Conservation (phyloP, 768 basidiomycete species). For the Lactifluus piperatus region DNA sequence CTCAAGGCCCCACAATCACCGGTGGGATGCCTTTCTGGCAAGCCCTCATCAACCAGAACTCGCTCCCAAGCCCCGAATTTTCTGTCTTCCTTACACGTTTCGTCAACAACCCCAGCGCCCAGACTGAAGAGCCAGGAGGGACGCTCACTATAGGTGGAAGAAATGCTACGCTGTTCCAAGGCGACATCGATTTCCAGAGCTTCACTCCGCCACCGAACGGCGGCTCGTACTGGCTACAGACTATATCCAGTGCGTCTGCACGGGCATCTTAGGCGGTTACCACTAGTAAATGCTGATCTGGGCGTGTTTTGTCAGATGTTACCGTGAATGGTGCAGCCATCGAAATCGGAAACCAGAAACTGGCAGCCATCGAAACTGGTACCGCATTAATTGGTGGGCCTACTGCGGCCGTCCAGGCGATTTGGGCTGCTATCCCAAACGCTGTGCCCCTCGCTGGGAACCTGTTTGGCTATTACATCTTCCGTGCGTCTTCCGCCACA, state of each 20-base stretch:
- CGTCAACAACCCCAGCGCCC: conserved; percentile 27
- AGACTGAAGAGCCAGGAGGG: conserved; percentile 46
- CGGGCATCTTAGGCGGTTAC: not conserved
- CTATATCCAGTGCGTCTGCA: conserved; percentile 38
- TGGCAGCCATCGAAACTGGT: conserved; percentile 89
- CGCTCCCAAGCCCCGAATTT: conserved; percentile 47
- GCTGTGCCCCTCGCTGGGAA: conserved; percentile 39
- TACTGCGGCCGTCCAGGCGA: conserved; percentile 39
- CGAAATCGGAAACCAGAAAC: conserved; percentile 33
- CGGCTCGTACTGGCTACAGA: conserved; percentile 52
- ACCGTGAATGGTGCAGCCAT: conserved; percentile 50
- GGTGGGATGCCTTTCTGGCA: conserved; percentile 59
- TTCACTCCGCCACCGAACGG: conserved; percentile 32
- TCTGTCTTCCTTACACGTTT: conserved; percentile 56
- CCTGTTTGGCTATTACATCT: conserved; percentile 67
- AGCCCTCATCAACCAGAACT: conserved; percentile 33
- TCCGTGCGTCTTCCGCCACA: conserved; percentile 46
- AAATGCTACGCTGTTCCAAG: conserved; percentile 49
- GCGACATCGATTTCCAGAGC: conserved; percentile 60
- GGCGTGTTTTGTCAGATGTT: conserved; percentile 33
- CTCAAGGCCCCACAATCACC: conserved; percentile 49
- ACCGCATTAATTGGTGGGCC: conserved; percentile 93
- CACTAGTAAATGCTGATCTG: not conserved
- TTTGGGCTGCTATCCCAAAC: conserved; percentile 62
- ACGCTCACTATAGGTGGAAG: conserved; percentile 65